Conservation (phyloP, 2,329 filamentous ascomycete genomes). For the Aureobasidium sp. region DNA sequence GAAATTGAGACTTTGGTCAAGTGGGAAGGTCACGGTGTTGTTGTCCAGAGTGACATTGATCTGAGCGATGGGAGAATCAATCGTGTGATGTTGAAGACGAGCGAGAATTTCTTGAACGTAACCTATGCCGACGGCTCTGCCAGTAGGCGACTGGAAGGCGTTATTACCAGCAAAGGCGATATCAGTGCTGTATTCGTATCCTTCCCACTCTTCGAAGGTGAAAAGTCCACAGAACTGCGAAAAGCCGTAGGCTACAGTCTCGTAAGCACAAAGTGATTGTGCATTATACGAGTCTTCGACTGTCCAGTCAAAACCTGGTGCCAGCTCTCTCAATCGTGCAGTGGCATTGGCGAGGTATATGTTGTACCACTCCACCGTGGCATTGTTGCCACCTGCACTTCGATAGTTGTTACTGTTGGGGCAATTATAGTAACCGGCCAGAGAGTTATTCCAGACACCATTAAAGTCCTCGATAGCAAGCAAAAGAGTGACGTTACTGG, state of each 20-base stretch:
- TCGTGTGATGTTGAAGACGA: slow-evolving; percentile 58
- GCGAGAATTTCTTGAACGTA: slow-evolving; percentile 68
- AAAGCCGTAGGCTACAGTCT: slow-evolving; percentile 70
- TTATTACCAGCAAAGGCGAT: slow-evolving; percentile 51
- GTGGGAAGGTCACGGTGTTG: slow-evolving; percentile 61
- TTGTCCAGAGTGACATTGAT: slow-evolving; percentile 64
- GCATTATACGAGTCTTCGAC: slow-evolving; percentile 57
- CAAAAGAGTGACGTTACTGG: slow-evolving; percentile 64
- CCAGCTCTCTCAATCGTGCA: slow-evolving; percentile 46
- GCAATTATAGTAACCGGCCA: slow-evolving; percentile 62
- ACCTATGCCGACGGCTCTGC: slow-evolving; percentile 65
- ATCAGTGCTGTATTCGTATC: slow-evolving; percentile 65
- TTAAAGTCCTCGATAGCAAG: slow-evolving; percentile 56
- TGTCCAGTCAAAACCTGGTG: slow-evolving; percentile 51
- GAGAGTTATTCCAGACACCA: slow-evolving; percentile 54
- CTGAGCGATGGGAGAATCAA: slow-evolving; percentile 36
- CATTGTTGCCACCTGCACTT: slow-evolving; percentile 47
- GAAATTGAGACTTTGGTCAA: slow-evolving; percentile 66
- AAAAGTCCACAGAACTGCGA: slow-evolving; percentile 69
- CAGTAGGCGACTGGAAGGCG: slow-evolving; percentile 58
- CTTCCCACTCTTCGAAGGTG: slow-evolving; percentile 66
- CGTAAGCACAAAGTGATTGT: slow-evolving; percentile 69
- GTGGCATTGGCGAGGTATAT: slow-evolving; percentile 62
- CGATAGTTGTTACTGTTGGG: slow-evolving; percentile 47
- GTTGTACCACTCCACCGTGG: slow-evolving; percentile 52